Conservation (phyloP, 2,329 filamentous ascomycete genomes). For the Xylariaceae sp. region DNA sequence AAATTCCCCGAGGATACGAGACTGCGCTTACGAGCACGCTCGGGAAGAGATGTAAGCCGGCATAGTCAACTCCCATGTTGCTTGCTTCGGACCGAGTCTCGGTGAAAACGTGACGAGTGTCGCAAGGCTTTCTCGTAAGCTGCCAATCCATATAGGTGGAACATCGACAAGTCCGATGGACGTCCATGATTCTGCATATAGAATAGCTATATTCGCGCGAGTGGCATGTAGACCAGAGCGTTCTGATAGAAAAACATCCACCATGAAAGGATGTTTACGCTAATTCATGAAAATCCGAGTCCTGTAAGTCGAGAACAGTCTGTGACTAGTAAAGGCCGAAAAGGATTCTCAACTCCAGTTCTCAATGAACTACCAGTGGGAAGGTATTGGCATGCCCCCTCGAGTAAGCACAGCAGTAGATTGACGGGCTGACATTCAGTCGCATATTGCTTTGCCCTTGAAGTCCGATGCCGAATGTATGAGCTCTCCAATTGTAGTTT, state of each 20-base stretch:
- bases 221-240: neutral
- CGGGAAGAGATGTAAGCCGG: neutral
- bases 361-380: neutral
- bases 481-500: neutral
- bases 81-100: slow-evolving; percentile 12
- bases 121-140: slow-evolving; percentile 7
- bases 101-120: neutral
- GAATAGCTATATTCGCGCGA: neutral
- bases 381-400: neutral
- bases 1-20: slow-evolving; percentile 16
- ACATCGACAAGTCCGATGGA: neutral
- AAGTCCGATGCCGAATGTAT: neutral
- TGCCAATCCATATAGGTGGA: neutral
- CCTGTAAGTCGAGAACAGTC: neutral
- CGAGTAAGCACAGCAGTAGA: neutral
- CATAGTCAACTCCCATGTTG: neutral
- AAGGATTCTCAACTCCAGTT: neutral
- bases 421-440: neutral
- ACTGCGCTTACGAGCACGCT: slow-evolving; percentile 9
- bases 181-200: neutral
- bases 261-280: neutral
- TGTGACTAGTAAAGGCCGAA: neutral
- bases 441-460: neutral
- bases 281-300: neutral
- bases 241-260: neutral